These are phyloP conservation scores for Geranium incanum DNA, from an alignment of 441 rosid genomes.

Conservation along the genomic window DNA sequence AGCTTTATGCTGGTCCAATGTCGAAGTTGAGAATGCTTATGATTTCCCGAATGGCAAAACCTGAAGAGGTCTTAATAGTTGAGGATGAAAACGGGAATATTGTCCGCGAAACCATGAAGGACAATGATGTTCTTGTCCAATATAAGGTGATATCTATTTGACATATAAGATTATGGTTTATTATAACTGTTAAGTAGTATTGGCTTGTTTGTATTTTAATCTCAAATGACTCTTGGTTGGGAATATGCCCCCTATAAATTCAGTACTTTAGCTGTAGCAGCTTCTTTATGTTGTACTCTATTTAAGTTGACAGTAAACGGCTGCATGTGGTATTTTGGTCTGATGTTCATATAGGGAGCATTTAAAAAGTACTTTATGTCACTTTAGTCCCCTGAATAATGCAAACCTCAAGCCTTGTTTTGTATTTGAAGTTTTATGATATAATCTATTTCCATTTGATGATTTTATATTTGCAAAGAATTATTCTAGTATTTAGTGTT, in stretches of 20 bases:
- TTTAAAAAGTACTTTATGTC: too few species aligned
- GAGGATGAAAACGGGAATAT: constrained; percentile 99
- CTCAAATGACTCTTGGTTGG: not conserved
- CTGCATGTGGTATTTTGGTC: too few species aligned
- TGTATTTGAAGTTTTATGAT: too few species aligned
- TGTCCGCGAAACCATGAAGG: constrained; percentile 98
- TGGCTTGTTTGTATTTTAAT: not conserved
- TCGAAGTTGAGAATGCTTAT: constrained; percentile 90
- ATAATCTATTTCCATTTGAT: too few species aligned
- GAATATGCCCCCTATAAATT: not conserved
- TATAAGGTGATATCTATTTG: constrained; percentile 59
- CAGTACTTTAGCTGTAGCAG: too few species aligned
- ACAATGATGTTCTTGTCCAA: constrained; percentile 98
- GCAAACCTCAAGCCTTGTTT: too few species aligned
- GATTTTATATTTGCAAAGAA: too few species aligned
- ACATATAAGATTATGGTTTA: not conserved
- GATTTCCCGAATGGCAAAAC: constrained; percentile 99
- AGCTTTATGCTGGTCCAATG: constrained; percentile 82
- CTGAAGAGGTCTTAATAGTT: constrained; percentile 96
- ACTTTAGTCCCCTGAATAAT: too few species aligned
- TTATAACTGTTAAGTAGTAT: not conserved
- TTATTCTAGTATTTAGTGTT: too few species aligned
- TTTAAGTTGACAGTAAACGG: too few species aligned
- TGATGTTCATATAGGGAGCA: too few species aligned
- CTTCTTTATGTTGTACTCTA: not conserved